These are phyloP conservation scores for Plasmodium blacklocki DNA, from an alignment of 169 alveolate species.

Conservation along the genomic window DNA sequence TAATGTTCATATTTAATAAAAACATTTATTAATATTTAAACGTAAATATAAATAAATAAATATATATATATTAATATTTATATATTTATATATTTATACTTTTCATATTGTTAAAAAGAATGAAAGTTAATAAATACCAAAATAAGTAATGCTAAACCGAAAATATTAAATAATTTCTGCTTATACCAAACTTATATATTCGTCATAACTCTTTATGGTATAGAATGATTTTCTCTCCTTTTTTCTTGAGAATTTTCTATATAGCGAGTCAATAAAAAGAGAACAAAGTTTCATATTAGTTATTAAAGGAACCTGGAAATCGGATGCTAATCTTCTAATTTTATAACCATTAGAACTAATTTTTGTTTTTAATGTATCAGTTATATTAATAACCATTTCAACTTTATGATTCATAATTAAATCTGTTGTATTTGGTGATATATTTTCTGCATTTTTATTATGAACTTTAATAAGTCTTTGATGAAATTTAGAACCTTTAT, in stretches of 20 bases:
- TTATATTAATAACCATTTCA: constrained; percentile 82
- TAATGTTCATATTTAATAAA: no score
- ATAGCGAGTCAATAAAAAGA: constrained; percentile 82
- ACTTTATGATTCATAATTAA: constrained; percentile 81
- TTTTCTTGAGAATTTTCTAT: constrained; percentile 75
- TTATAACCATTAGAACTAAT: constrained; percentile 81
- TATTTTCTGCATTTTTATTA: constrained; percentile 55
- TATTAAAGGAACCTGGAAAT: constrained; percentile 77
- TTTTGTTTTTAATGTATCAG: constrained; percentile 77
- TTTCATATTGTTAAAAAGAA: no score
- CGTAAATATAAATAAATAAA: no score
- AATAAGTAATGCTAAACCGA: no score
- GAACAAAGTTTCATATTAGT: constrained; percentile 82
- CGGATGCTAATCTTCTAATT: constrained; percentile 84
- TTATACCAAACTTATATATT: constrained; percentile 76
- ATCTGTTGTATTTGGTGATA: constrained; percentile 61
- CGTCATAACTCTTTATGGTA: constrained; percentile 83
- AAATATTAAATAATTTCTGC: background rate
- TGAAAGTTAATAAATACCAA: no score
- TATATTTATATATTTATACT: no score
- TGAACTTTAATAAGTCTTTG: constrained; percentile 78
- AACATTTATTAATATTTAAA: no score
- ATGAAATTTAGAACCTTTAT: constrained; percentile 68
- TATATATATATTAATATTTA: no score
- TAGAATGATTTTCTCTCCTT: constrained; percentile 81